A percentile compares a stretch with the other conserved stretches of the same genome.
Evolutionary conservation across 2,329 filamentous ascomycete species (phyloP).

Genomic region (Onygenales sp.): DNA sequence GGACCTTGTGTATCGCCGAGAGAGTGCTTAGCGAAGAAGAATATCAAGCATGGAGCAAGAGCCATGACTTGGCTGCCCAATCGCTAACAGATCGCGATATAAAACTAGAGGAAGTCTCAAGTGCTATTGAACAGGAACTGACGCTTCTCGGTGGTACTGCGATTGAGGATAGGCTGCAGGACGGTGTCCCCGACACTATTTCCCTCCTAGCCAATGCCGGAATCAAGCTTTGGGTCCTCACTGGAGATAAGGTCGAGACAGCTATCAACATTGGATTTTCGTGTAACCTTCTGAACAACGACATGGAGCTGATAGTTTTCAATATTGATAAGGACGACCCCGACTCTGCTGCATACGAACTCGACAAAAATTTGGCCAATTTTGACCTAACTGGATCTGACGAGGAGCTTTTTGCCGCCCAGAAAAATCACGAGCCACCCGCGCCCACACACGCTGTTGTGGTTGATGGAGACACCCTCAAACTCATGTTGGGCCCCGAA

Average conservation of each 20-base stretch:
- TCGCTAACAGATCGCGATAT: conserved; percentile 81
- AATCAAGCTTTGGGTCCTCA: conserved; percentile 97
- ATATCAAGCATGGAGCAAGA: conserved; percentile 73
- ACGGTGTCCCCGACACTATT: conserved; percentile 94
- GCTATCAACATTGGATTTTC: conserved; percentile 99
- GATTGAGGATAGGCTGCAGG: conserved; percentile 93
- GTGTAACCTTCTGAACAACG: conserved; percentile 92
- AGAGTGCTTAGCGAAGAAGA: conserved; percentile 70
- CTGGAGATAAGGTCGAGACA: conserved; percentile 96
- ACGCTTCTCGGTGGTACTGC: conserved; percentile 85
- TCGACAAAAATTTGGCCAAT: conserved; percentile 61
- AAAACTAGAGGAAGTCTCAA: conserved; percentile 81
- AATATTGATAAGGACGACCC: conserved; percentile 70
- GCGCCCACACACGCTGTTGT: conserved; percentile 82
- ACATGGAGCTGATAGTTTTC: conserved; percentile 91
- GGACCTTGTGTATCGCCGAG: conserved; percentile 89
- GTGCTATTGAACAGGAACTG: conserved; percentile 82
- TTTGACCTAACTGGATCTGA: conserved; percentile 80
- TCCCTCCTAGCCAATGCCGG: conserved; percentile 81
- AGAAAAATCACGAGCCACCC: conserved; percentile 75
- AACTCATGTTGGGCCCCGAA: conserved; percentile 71
- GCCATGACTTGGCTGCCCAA: conserved; percentile 79
- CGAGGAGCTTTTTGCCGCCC: conserved; percentile 70
- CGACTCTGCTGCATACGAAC: conserved; percentile 54
- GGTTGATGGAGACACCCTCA: conserved; percentile 88